These are phyloP conservation scores for Hyaloraphidium curvatum DNA, from an alignment of 192 early-diverging fungal species.

Conservation along the genomic window DNA sequence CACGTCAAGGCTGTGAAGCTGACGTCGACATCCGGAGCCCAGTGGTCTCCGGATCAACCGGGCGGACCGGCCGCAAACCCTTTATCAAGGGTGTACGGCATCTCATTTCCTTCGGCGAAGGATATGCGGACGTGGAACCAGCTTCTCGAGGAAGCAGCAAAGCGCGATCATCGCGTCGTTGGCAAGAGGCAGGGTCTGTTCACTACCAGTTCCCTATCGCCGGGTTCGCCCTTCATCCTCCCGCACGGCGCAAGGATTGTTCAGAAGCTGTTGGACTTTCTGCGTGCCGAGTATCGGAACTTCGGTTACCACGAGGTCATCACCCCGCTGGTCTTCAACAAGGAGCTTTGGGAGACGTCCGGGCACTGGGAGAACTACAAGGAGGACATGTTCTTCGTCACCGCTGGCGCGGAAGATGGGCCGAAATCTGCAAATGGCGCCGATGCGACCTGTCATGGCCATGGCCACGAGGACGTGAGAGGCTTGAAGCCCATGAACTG, in stretches of 20 bases:
- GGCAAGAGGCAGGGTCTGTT: slow-evolving; percentile 25
- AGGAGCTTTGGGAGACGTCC: slow-evolving; percentile 74
- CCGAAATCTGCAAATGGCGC: not conserved
- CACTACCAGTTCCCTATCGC: slow-evolving; percentile 14
- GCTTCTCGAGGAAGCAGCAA: slow-evolving; percentile 26
- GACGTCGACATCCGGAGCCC: slow-evolving; percentile 33
- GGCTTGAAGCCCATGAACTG: slow-evolving; percentile 98
- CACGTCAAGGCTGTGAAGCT: slow-evolving; percentile 33
- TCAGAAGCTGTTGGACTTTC: slow-evolving; percentile 47
- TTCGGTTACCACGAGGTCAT: slow-evolving; percentile 77
- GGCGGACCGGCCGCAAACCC: too few species aligned
- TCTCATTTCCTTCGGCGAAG: slow-evolving; percentile 36
- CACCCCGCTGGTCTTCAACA: slow-evolving; percentile 81
- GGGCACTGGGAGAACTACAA: slow-evolving; percentile 95
- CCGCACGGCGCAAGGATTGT: slow-evolving; percentile 57
- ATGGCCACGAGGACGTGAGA: slow-evolving; percentile 7
- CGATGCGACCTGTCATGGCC: not conserved
- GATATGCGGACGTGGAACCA: slow-evolving; percentile 32
- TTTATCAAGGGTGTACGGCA: slow-evolving; percentile 53
- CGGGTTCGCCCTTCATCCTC: slow-evolving; percentile 29
- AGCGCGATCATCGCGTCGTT: slow-evolving; percentile 28
- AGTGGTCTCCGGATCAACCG: slow-evolving; percentile 27
- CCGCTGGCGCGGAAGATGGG: slow-evolving; percentile 8
- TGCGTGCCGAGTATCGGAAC: slow-evolving; percentile 51
- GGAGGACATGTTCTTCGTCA: slow-evolving; percentile 73